phyloP scores from a whole-genome alignment of 495 filamentous ascomycete genomes.

The Achaetomiella virescens region DNA sequence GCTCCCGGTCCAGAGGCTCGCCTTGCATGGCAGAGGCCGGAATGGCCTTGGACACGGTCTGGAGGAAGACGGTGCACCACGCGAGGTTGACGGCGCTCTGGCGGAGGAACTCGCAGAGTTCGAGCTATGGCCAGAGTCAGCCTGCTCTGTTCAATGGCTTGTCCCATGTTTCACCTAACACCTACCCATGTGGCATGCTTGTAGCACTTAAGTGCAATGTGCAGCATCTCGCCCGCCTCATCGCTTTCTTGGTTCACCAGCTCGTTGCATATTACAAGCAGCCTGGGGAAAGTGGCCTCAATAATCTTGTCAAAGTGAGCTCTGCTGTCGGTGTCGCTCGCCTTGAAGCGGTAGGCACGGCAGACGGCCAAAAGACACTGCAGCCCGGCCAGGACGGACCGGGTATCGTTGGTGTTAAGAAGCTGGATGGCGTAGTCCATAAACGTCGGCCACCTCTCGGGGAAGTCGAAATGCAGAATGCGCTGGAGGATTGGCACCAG shows the following conservation, averaged over 20 bases:
- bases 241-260: constrained; percentile 83
- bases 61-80: constrained; percentile 92
- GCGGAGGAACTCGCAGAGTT: constrained; percentile 70
- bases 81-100: constrained; percentile 77
- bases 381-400: constrained; percentile 82
- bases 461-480: constrained; percentile 92
- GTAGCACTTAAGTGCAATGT: constrained; percentile 88
- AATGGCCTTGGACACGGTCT: constrained; percentile 77
- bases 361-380: constrained; percentile 92
- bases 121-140: constrained; percentile 54
- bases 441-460: constrained; percentile 86
- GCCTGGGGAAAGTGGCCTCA: constrained; percentile 81
- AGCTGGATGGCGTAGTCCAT: constrained; percentile 85
- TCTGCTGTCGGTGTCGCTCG: constrained; percentile 60
- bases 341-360: constrained; percentile 89
- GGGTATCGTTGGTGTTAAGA: constrained; percentile 72
- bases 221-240: constrained; percentile 95
- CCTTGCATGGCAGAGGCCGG: constrained; percentile 73
- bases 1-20: constrained; percentile 78
- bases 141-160: background rate
- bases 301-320: constrained; percentile 91
- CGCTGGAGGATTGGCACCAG: constrained; percentile 90
- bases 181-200: constrained; percentile 96
- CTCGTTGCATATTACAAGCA: constrained; percentile 77
- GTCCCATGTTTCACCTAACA: constrained; percentile 16